Base-by-base conservation (phyloP, 306 rosid species). In the Comarum palustre region DNA sequence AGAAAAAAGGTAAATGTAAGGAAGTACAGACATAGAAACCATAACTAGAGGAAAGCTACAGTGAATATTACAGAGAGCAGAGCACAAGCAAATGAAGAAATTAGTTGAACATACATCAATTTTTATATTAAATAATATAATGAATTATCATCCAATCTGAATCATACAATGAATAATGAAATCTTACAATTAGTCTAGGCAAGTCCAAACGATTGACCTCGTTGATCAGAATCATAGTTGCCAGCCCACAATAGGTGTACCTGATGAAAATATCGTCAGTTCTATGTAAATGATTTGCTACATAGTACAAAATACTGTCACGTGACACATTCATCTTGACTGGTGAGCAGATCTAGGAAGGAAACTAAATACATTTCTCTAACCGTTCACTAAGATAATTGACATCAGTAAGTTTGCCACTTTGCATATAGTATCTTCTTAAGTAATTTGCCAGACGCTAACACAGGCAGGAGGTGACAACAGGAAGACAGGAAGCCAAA, bases 201-300 rank as follows among this genome's bases (percentile, higher is more conserved):
- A 91, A 87, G 81, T 93, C 96, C 90, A 93, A 83, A 77, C 88
- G 94, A 83, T 88, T 79, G 71, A 81, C 92, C 83, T 91, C 94
- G 72, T 86, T 82, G 73, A 93, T 91, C 82, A 93, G 82, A 86
- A 93, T 84, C 98, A 93, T 86, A 34, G 96, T 58, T 79, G 98
- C 98, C 62, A 93, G 82, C 57, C 98, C 98, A 75, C 97, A 93
- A 74, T 82, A 93, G 76, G 98, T 87, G 79, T 93, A 93, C 87
- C 97, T 93, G 74, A 79, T 66, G 74, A 78, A 77, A 48, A 72
- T 67, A 65, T 14, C 42, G 46, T 62, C 69, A 59, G 69, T 66
- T 52, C 16, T 61, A 71, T 9, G 43, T 13, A 87, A 67, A 66
- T 52, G 61, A 29, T 29, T 64, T 3, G 66, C 48, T n/a, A 47